phyloP scores from a whole-genome alignment of 768 basidiomycete genomes.

The Lenzites betulinus region DNA sequence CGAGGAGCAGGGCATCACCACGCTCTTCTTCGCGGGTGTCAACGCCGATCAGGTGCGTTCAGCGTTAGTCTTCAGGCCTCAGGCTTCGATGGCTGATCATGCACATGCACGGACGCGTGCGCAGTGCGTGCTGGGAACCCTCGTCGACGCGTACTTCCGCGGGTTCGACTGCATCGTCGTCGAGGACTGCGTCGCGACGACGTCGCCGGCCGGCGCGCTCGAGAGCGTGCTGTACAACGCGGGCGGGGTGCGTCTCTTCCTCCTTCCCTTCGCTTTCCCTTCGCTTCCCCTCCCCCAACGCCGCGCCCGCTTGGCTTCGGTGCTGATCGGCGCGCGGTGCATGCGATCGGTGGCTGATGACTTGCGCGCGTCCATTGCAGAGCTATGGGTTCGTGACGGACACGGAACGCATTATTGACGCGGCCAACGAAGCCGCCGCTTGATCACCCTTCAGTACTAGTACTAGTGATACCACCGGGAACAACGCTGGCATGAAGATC shows the following conservation, averaged over 20 bases:
- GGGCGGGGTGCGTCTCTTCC: slow-evolving; percentile 45
- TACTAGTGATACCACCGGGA: no score
- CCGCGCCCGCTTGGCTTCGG: no score
- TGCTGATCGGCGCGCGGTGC: no score
- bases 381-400: slow-evolving; percentile 55
- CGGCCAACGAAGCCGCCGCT: slow-evolving; percentile 6
- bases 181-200: slow-evolving; percentile 62
- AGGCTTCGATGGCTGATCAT: neutral
- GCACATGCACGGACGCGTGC: neutral
- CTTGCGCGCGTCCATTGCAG: slow-evolving; percentile 29
- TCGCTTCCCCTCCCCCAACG: no score
- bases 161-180: slow-evolving; percentile 67
- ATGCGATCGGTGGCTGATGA: neutral
- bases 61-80: neutral
- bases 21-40: slow-evolving; percentile 63
- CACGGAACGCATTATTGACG: slow-evolving; percentile 31
- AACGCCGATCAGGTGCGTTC: slow-evolving; percentile 61
- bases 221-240: slow-evolving; percentile 62
- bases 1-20: slow-evolving; percentile 61
- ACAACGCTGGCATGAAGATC: no score
- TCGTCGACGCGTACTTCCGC: slow-evolving; percentile 62
- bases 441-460: neutral
- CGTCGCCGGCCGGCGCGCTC: slow-evolving; percentile 56
- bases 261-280: neutral
- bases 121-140: slow-evolving; percentile 65